Percentiles rank a stretch among this genome's conserved stretches.
These are phyloP conservation scores for Mortierella sp. DNA, from an alignment of 371 early-diverging fungal species.

Conservation along the genomic window DNA sequence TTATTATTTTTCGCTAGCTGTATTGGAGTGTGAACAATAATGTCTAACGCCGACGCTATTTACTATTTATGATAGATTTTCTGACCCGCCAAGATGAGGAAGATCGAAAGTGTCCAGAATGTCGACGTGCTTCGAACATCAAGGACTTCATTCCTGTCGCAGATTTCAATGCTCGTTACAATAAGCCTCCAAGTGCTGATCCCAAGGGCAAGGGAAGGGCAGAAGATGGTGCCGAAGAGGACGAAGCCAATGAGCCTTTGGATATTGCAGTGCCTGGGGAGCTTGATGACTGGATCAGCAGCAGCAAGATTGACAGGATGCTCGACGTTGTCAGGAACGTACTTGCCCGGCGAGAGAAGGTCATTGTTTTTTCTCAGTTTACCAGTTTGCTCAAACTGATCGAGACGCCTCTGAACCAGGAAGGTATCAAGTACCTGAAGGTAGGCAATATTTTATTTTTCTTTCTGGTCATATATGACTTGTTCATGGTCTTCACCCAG, in stretches of 20 bases:
- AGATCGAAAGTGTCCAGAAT: constrained; percentile 53
- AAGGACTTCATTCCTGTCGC: constrained; percentile 39
- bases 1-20: neutral
- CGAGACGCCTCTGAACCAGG: constrained; percentile 72
- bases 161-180: constrained; percentile 46
- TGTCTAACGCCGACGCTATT: neutral
- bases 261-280: constrained; percentile 26
- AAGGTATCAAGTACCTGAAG: constrained; percentile 36
- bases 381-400: constrained; percentile 83
- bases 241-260: neutral
- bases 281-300: constrained; percentile 54
- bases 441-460: constrained; percentile 12
- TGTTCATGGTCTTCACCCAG: neutral
- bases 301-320: constrained; percentile 67
- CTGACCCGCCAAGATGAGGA: constrained; percentile 43
- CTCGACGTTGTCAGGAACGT: constrained; percentile 60
- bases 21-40: too few species aligned
- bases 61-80: neutral
- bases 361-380: constrained; percentile 92
- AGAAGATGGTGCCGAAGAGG: constrained; percentile 8
- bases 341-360: constrained; percentile 67
- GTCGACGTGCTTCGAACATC: constrained; percentile 26
- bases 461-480: neutral
- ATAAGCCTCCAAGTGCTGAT: constrained; percentile 19
- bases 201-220: constrained; percentile 48